Conservation (phyloP, 1,139 yeast species). For the Geotrichum europaeum region DNA sequence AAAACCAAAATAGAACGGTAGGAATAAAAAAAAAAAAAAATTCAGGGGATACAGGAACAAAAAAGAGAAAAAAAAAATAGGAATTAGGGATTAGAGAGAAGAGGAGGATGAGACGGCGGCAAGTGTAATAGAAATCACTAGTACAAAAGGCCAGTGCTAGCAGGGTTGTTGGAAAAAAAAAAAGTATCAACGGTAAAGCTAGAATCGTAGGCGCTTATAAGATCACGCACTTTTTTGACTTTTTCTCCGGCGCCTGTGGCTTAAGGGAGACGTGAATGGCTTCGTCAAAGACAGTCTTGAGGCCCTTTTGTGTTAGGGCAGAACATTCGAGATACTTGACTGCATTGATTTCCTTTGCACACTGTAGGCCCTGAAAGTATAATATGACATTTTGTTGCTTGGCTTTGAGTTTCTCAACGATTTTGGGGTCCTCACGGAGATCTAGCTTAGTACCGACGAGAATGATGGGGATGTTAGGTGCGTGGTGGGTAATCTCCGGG, state of each 20-base stretch:
- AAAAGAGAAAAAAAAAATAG: not conserved
- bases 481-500: slow-evolving; percentile 96
- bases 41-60: not conserved
- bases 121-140: too few relatives aligned
- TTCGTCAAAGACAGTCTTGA: slow-evolving; percentile 61
- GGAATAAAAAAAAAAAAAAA: not conserved
- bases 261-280: slow-evolving; percentile 68
- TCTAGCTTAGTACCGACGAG: slow-evolving; percentile 96
- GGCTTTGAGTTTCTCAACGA: slow-evolving; percentile 80
- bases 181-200: too few relatives aligned
- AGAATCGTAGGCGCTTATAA: not conserved
- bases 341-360: slow-evolving; percentile 90
- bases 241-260: slow-evolving; percentile 25
- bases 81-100: not conserved
- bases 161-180: too few relatives aligned
- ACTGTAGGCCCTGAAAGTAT: slow-evolving; percentile 80
- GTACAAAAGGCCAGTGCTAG: too few relatives aligned
- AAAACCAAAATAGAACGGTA: not conserved
- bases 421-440: slow-evolving; percentile 85
- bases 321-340: slow-evolving; percentile 91
- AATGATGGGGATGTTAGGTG: slow-evolving; percentile 94
- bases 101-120: too few relatives aligned
- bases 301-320: slow-evolving; percentile 83
- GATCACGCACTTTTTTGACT: slow-evolving; percentile 7
- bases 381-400: slow-evolving; percentile 85